Evolutionary conservation across 2,329 filamentous ascomycete species (phyloP).

Genomic region (Fusarium miscanthi): DNA sequence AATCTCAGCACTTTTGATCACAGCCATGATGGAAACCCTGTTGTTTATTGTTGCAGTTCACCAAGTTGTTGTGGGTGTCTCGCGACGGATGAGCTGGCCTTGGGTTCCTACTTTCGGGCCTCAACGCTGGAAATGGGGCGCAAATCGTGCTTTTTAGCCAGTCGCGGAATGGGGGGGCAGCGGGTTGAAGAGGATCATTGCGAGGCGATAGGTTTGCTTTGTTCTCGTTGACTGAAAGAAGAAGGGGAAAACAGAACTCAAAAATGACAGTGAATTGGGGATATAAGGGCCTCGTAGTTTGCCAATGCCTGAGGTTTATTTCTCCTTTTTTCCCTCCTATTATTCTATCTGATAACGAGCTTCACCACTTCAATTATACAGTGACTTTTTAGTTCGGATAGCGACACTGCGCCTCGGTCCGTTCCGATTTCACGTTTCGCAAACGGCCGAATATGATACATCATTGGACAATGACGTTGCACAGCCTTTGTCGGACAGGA

Average conservation of each 20-base stretch:
- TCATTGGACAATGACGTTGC: conserved; percentile 28
- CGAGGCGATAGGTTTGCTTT: conserved; percentile 29
- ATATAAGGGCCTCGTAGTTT: conserved; percentile 36
- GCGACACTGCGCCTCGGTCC: conserved; percentile 37
- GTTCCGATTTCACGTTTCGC: conserved; percentile 35
- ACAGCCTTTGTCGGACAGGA: conserved; percentile 23
- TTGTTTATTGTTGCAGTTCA: not conserved
- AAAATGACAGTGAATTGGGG: conserved; percentile 27
- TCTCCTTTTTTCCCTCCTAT: not conserved
- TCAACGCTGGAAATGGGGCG: conserved; percentile 37
- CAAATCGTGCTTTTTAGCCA: conserved; percentile 26
- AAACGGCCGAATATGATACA: conserved; percentile 13
- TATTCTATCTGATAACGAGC: not conserved
- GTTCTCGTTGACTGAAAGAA: conserved; percentile 24
- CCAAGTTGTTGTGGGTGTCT: conserved; percentile 14
- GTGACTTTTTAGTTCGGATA: conserved; percentile 1
- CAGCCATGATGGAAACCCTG: not conserved
- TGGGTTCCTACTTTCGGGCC: conserved; percentile 31
- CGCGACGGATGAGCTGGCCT: conserved; percentile 32
- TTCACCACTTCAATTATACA: conserved; percentile 3
- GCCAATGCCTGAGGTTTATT: conserved; percentile 33
- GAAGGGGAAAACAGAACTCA: conserved; percentile 20
- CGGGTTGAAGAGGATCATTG: conserved; percentile 32
- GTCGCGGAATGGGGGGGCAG: conserved; percentile 34
- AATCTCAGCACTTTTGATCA: not conserved